Base-by-base conservation (phyloP, 306 rosid genomes). In the Styphnolobium japonicum region DNA sequence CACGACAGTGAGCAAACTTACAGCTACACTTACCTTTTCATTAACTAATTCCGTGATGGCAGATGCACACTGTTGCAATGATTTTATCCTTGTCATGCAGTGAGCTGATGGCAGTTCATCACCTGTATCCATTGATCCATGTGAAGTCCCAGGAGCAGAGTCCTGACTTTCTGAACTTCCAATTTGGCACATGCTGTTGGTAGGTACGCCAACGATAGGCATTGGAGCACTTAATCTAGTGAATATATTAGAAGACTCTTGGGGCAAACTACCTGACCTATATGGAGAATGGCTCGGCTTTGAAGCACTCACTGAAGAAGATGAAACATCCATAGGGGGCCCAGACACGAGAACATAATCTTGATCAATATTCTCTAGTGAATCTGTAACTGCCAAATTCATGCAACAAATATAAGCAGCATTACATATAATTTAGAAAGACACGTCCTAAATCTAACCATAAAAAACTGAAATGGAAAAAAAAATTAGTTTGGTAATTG, bases 291-390 rank as follows among this genome's bases (percentile, higher is more conserved):
- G 92, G 84, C 89, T 79, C 21, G 84, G 93, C 85, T 83, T 91
- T 69, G 89, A 81, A 73, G 87, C 80, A 85, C 84, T 77, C 71
- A 89, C 88, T 2, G 90, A 91, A 80, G 94, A 75, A 57, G 92
- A 89, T 18, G 97, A 82, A 78, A 79, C 83, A 64, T 96, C 98
- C 74, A 90, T 75, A 33, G 96, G 90, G 67, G 92, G 90, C 9
- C 97, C 99, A 75, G 93, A 88, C 63, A 96, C 99, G 55, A 96
- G 87, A 80, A 96, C 98, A 87, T 96, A 96, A 81, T 96, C 99
- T 90, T 93, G 99, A 87, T 91, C 99, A 67, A 92, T 90, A 74
- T 86, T 87, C 75, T 90, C 96, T 48, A 89, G 83, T 1, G 96
- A 86, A 83, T 96, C 98, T 4, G 79, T 73, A 80, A 89, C 98